Evolutionary conservation across 2,329 filamentous ascomycete species (phyloP).

Genomic region (Ilyonectria robusta): DNA sequence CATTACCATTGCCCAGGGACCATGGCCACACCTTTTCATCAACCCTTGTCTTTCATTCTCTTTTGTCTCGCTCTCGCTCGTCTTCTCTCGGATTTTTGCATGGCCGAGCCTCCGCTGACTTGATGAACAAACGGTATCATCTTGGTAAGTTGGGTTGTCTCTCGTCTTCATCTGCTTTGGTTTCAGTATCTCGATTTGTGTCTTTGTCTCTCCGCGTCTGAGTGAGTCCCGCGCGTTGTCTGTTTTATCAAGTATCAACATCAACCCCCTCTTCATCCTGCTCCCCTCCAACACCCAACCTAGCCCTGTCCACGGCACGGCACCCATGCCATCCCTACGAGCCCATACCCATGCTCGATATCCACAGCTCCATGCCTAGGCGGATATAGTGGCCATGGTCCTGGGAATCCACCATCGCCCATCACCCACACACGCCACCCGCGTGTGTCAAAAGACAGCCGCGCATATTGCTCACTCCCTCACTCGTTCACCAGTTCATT

Average conservation of each 20-base stretch:
- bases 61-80: neutral
- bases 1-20: neutral
- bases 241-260: neutral
- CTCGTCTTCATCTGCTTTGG: neutral
- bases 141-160: too few species aligned
- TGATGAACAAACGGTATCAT: neutral
- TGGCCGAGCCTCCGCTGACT: neutral
- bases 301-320: neutral
- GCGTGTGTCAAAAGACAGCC: conserved; percentile 15
- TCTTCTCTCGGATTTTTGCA: neutral
- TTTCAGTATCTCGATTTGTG: neutral
- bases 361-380: conserved; percentile 10
- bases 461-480: conserved; percentile 22
- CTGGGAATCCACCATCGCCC: conserved; percentile 5
- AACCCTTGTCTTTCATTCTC: conserved; percentile 6
- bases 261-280: neutral
- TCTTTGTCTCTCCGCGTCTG: neutral
- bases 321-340: conserved; percentile 17
- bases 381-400: conserved; percentile 5
- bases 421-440: conserved; percentile 12
- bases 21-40: neutral
- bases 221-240: neutral
- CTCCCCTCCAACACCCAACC: conserved; percentile 3
- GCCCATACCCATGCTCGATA: conserved; percentile 23
- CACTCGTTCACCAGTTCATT: neutral